Base-by-base conservation (phyloP, 2,329 filamentous ascomycete species). In the Pseudomassariella vexata region DNA sequence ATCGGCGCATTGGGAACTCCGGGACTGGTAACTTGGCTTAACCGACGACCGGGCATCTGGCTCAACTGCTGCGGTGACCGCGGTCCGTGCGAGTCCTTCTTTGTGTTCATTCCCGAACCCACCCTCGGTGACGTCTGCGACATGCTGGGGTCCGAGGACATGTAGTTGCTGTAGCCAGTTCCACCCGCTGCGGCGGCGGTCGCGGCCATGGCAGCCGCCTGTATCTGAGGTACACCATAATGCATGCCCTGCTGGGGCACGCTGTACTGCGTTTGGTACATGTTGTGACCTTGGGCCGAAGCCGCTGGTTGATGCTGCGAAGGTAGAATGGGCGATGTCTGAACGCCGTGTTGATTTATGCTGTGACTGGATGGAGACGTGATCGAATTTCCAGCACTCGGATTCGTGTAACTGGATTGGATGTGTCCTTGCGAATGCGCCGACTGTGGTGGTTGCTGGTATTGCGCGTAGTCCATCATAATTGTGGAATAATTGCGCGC, bases 131-230 rank as follows among this genome's bases (percentile, higher is more conserved):
- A 94, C 15, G 78, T 82, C 59, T 73, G 82, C 58, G 59, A 71
- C 62, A 70, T 70, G 63, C 70, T 79, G 14, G 76, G 70, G 49
- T 89, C 84, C 34, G 83, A 78, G 30, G 80, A 65, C 62, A 88
- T 77, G 44, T 82, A 80, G 40, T 83, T 82, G 46, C 83, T 84
- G 41, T 68, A 64, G 12, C 52, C 53, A 21, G 65, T 76, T 39
- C 86, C 82, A 24, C 90, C 89, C 5, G 88, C 89, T 9, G 90
- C 90, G 2, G 90, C 89, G 12, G 90, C 90, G 1, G 89, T 95
- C 15, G 84, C 77, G 26, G 84, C 89, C 85, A 95, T 92, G 37
- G 89, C 89, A 30, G 90, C 89, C 10, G 88, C 88, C 59, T 94
- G 86, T 28, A 88, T 86, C 14, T 82, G 76, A 20, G 82, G 82